Evolutionary conservation across 2,329 filamentous ascomycete species (phyloP).

Genomic region (Alternaria arbusti): DNA sequence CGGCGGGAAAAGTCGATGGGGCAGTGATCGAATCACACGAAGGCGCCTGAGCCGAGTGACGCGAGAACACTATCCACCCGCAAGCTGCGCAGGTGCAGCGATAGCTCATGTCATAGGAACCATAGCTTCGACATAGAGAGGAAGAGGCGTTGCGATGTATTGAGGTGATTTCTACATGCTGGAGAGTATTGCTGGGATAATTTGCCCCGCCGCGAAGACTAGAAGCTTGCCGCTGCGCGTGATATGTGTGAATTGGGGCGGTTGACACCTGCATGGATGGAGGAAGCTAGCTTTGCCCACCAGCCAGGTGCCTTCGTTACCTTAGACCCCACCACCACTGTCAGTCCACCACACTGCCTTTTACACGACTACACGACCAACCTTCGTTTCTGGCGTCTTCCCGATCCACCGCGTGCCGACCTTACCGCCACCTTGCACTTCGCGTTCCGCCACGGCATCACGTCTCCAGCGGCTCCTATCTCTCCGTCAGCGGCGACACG

Average conservation of each 20-base stretch:
- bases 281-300: slow-evolving; percentile 10
- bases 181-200: not conserved
- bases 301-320: slow-evolving; percentile 10
- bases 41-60: slow-evolving; percentile 12
- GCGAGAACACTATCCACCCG: slow-evolving; percentile 9
- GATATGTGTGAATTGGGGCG: not conserved
- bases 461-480: not conserved
- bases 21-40: slow-evolving; percentile 11
- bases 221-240: not conserved
- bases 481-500: slow-evolving; percentile 13
- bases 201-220: not conserved
- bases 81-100: slow-evolving; percentile 7
- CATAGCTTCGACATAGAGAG: not conserved
- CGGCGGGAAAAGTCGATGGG: slow-evolving; percentile 2
- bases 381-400: not conserved
- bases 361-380: not conserved
- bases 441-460: not conserved
- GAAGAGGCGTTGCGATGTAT: not conserved
- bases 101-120: slow-evolving; percentile 5
- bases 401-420: not conserved
- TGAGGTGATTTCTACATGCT: not conserved
- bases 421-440: not conserved
- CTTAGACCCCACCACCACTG: slow-evolving; percentile 12
- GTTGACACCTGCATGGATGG: slow-evolving; percentile 7
- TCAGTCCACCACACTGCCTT: not conserved